These are phyloP conservation scores for Phylloporus arenicola DNA, from an alignment of 768 basidiomycete species.

Conservation along the genomic window DNA sequence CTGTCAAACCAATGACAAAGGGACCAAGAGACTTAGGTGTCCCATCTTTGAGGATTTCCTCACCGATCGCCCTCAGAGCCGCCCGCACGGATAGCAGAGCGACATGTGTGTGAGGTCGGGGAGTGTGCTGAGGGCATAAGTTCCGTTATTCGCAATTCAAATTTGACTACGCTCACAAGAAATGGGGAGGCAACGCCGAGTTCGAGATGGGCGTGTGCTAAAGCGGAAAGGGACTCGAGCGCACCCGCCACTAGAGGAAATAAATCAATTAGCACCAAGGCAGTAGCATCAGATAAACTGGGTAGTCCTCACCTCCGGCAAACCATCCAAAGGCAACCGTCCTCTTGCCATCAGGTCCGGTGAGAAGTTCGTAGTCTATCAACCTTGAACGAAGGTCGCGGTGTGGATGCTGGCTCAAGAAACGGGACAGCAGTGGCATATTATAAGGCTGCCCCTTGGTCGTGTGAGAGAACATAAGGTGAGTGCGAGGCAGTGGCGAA, in stretches of 20 bases:
- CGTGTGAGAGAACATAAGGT: conserved; percentile 92
- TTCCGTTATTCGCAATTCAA: not conserved
- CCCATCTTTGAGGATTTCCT: conserved; percentile 48
- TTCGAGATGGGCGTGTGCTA: conserved; percentile 75
- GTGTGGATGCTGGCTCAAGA: conserved; percentile 36
- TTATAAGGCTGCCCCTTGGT: conserved; percentile 86
- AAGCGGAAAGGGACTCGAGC: conserved; percentile 72
- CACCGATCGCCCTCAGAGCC: conserved; percentile 53
- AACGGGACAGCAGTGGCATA: conserved; percentile 66
- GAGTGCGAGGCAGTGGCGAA: conserved; percentile 47
- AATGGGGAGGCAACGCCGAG: conserved; percentile 79
- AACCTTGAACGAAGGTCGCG: conserved; percentile 41
- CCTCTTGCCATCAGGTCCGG: conserved; percentile 55
- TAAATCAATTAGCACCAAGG: not conserved
- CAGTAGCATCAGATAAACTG: not conserved
- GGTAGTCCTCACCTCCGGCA: conserved; percentile 63
- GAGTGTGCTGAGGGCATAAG: conserved; percentile 46
- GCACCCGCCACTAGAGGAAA: conserved; percentile 65
- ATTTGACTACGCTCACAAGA: conserved; percentile 45
- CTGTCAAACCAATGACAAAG: conserved; percentile 76
- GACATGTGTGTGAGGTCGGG: conserved; percentile 71
- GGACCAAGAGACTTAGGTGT: conserved; percentile 67
- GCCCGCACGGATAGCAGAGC: conserved; percentile 48
- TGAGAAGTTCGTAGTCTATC: conserved; percentile 84
- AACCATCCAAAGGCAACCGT: conserved; percentile 91